phyloP scores from a whole-genome alignment of 805 yeast genomes.

The Cyberlindnera veronae region DNA sequence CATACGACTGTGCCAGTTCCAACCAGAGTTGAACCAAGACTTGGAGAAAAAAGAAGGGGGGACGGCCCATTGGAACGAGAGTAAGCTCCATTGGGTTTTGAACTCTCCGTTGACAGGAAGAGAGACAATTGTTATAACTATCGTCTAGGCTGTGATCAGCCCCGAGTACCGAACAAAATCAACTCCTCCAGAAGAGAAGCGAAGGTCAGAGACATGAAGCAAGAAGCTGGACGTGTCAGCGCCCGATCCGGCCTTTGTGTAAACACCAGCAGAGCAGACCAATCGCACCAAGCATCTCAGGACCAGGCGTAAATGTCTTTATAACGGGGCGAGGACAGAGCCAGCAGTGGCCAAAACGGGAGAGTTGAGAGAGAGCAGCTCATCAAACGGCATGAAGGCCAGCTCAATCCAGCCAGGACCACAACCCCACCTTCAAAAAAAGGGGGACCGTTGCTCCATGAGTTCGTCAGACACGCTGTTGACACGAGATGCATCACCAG shows the following conservation, averaged over 20 bases:
- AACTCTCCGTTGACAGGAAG: conserved; percentile 10
- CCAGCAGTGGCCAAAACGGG: conserved; percentile 3
- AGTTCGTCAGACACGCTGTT: conserved; percentile 9
- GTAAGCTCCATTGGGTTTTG: conserved; percentile 88
- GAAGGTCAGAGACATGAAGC: conserved; percentile 11
- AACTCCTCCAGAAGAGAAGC: conserved; percentile 5
- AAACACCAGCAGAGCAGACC: conserved; percentile 1
- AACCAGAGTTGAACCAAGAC: conserved; percentile 11
- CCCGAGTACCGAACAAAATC: conserved; percentile 58
- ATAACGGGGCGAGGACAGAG: conserved; percentile 10
- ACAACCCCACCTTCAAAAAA: too few relatives aligned
- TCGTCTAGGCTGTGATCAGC: conserved; percentile 51
- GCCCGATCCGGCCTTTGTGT: conserved; percentile 6
- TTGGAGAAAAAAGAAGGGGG: conserved; percentile 30
- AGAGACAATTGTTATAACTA: conserved; percentile 66
- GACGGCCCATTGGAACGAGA: conserved; percentile 62
- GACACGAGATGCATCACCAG: conserved; percentile 12
- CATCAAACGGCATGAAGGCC: not conserved
- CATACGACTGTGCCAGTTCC: conserved; percentile 58
- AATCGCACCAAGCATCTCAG: not conserved
- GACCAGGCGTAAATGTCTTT: conserved; percentile 3
- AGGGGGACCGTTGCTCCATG: too few relatives aligned
- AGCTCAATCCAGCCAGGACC: conserved; percentile 3
- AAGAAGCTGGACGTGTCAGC: conserved; percentile 1
- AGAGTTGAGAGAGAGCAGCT: not conserved